Evolutionary conservation across 2,329 filamentous ascomycete genomes (phyloP), one percentile per base, ranked within the genome.

Genomic region (Calonectria ilicicola): DNA sequence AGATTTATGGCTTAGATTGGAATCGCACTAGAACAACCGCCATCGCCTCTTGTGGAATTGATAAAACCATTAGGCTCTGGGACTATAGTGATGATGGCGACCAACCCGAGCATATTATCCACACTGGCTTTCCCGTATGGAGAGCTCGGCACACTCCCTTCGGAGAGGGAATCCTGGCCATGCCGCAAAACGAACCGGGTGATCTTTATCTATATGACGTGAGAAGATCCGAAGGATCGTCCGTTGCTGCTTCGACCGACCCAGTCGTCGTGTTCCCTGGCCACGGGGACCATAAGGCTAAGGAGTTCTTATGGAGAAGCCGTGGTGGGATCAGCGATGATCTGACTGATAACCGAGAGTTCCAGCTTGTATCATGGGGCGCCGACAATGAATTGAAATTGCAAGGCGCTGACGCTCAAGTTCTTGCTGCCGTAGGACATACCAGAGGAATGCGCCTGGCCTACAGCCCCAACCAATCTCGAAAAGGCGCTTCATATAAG

Each of bases 1-100:
- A 98, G 84, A 98, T 98, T 72, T 98, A 98, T 81, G 96, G 96
- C 32, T 88, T 98, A 40, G 96, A 98, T 83, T 98, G 96, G 96
- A 97, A 97, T 81, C 91, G 96, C 65, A 93, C 93, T 15, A 89
- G 92, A 60, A 85, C 91, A 2, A 93, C 91, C 12, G 92, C 91
- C 42, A 87, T 98, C 64, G 91, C 95, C 7, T 98, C 96, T 3
- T 98, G 96, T 83, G 98, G 96, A 1, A 86, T 98, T 62, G 96
- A 98, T 81, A 95, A 93, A 81, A 97, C 93, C 47, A 96, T 98
- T 84, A 98, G 97, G 81, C 94, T 98, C 76, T 98, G 96, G 96
- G 94, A 98, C 82, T 95, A 95, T 78, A 82, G 79, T 67, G 87
- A 89, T 21, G 87, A 91, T 5, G 87, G 88, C 3, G 89, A 94